phyloP scores from a whole-genome alignment of 441 rosid genomes.

The Sinapis alba region DNA sequence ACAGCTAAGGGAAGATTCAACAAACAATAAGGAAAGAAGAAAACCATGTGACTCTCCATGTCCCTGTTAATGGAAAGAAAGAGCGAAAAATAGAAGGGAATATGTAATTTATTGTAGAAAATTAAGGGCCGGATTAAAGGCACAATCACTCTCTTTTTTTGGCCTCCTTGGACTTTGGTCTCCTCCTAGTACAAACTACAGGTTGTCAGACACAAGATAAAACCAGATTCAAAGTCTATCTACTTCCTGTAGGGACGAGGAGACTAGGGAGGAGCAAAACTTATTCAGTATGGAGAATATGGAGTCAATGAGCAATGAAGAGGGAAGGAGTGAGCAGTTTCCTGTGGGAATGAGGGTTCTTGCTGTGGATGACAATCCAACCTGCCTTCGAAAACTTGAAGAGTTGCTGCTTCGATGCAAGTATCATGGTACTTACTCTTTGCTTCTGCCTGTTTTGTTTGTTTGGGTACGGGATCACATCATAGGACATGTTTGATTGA shows the following conservation, averaged over 20 bases:
- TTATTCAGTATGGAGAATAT: neutral
- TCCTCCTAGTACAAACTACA: conserved; percentile 14
- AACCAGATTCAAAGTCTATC: conserved; percentile 11
- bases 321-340: conserved; percentile 47
- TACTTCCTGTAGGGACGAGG: neutral
- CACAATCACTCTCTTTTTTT: conserved; percentile 24
- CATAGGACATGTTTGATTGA: conserved; percentile 10
- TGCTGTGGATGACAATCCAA: conserved; percentile 92
- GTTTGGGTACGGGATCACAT: neutral
- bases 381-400: conserved; percentile 74
- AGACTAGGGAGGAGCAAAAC: conserved; percentile 33
- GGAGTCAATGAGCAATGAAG: conserved; percentile 39
- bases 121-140: conserved; percentile 38
- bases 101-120: conserved; percentile 17
- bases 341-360: conserved; percentile 86
- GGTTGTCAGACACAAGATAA: neutral
- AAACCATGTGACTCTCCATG: conserved; percentile 36
- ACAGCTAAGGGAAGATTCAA: conserved; percentile 34
- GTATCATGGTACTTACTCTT: conserved; percentile 62
- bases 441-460: neutral
- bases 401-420: conserved; percentile 77
- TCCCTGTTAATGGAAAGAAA: conserved; percentile 27
- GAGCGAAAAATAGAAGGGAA: conserved; percentile 28
- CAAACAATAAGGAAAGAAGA: conserved; percentile 24
- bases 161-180: conserved; percentile 14